Evolutionary conservation across 2,329 filamentous ascomycete genomes (phyloP), one percentile per base, ranked within the genome.

Genomic region (Exophiala phaeomuriformis): DNA sequence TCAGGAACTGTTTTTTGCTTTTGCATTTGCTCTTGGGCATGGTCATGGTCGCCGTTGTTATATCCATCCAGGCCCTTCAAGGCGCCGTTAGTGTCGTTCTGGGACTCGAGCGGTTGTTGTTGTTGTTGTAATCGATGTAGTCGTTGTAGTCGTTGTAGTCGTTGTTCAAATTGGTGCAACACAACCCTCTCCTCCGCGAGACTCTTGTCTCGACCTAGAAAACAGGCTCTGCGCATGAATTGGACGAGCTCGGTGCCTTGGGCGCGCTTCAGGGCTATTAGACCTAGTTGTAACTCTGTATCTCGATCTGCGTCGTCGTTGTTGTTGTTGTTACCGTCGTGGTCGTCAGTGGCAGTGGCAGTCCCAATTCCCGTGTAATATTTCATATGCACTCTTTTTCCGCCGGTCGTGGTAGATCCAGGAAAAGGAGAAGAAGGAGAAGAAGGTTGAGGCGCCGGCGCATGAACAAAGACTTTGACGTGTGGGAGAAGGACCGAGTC

Each of bases 161-260:
- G 19, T 19, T 19, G 19, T 19, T 19, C 19, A 19, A 19, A 19
- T 19, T 19, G 19, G 19, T 36, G 36, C 29, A 47, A 32, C 27
- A 47, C 40, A 4, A 72, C 71, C 33, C 64, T 66, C 19, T 66
- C 60, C 57, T 73, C 67, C 1, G 64, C 69, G 51, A 69, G 64
- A 0, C 69, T 68, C 43, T 67, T 70, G 55, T 72, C 70, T 4
- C 67, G 64, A 0, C 70, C 71, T 64, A 67, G 72, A 54, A 75
- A 74, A 58, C 72, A 75, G 2, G 71, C 71, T 31, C 67, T 61
- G 3, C 65, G 69, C 70, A 75, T 68, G 6, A 69, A 57, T 37
- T 69, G 66, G 1, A 69, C 68, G 66, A 75, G 69, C 49, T 75
- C 71, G 28, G 63, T 60, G 4, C 67, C 68, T 57, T 75, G 72